Conservation (phyloP, 78 protist species). For the Dictyostelium discoideum region dicty_2.7 NC_007088.5:3028001-3028500, state of each 20-base stretch:
- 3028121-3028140: conserved; percentile 63
- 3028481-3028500: conserved; percentile 80
- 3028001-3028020: no score
- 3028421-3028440: conserved; percentile 94
- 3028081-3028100: conserved; percentile 96
- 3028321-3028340: no score
- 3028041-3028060: conserved; percentile 12
- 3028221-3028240: conserved; percentile 69
- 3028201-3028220: conserved; percentile 84
- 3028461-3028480: conserved; percentile 94
- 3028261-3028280: conserved; percentile 68
- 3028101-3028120: conserved; percentile 95
- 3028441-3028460: conserved; percentile 96
- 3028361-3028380: conserved; percentile 11
- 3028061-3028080: conserved; percentile 74
- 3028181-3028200: conserved; percentile 90
- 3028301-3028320: background rate
- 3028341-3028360: background rate
- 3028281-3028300: conserved; percentile 56
- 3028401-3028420: conserved; percentile 95
- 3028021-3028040: background rate
- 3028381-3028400: conserved; percentile 77
- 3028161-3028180: conserved; percentile 86
- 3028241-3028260: conserved; percentile 76
- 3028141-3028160: conserved; percentile 78